Conservation (phyloP, 108 stramenopile species). For the Nitzschia putrida region DNA sequence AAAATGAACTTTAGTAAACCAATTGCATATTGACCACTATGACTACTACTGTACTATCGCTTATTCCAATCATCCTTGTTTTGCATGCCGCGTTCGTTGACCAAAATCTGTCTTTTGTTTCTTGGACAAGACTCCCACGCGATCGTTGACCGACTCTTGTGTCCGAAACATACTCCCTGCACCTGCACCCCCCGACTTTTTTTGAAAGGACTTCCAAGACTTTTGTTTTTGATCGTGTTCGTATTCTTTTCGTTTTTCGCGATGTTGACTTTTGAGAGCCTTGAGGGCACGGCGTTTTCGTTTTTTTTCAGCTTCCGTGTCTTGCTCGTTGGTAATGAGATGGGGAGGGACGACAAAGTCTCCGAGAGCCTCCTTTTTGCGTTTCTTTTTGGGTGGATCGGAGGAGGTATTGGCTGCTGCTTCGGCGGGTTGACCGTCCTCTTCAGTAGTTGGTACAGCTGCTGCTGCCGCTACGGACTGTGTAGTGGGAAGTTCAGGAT, state of each 20-base stretch:
- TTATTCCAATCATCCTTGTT: constrained; percentile 20
- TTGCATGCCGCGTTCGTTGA: constrained; percentile 62
- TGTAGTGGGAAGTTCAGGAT: background rate
- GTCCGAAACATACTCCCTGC: constrained; percentile 73
- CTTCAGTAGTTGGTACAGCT: background rate
- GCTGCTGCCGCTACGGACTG: constrained; percentile 1
- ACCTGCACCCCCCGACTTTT: constrained; percentile 30
- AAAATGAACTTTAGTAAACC: background rate
- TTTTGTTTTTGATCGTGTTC: constrained; percentile 71
- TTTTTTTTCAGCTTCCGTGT: constrained; percentile 57
- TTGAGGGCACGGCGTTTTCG: constrained; percentile 73
- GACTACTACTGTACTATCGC: background rate
- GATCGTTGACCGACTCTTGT: constrained; percentile 65
- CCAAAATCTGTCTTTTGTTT: constrained; percentile 62
- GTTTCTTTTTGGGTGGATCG: constrained; percentile 22
- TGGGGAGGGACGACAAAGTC: constrained; percentile 77
- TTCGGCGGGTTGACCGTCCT: constrained; percentile 1
- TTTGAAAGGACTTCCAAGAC: constrained; percentile 81
- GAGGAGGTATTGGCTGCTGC: background rate
- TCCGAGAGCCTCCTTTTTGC: constrained; percentile 43
- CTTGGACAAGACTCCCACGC: constrained; percentile 76
- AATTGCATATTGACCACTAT: background rate
- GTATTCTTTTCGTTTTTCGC: constrained; percentile 63
- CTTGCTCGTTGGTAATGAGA: constrained; percentile 53
- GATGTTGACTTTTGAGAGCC: constrained; percentile 72